Base-by-base conservation (phyloP, 805 yeast species). In the Suhomyces vadensis region DNA sequence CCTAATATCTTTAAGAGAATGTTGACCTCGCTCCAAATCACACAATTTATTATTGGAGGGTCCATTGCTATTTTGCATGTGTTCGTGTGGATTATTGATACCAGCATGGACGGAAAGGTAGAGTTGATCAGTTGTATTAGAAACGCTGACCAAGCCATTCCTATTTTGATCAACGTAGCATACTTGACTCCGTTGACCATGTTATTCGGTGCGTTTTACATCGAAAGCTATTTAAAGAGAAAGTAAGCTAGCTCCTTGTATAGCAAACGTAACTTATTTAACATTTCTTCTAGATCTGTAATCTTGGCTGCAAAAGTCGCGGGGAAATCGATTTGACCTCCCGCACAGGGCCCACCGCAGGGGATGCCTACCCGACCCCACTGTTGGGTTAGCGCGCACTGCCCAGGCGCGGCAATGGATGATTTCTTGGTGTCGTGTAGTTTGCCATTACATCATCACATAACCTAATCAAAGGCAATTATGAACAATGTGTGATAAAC, bases 1-100 rank as follows among this genome's bases (percentile, higher is more conserved):
- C 89, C 89, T 5, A 66, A 57, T 35, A 48, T 73, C 16, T 69
- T 80, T 63, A 84, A 84, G 63, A 74, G 81, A 49, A 61, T 74
- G 1, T 73, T 84, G 53, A 84, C 90, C 13, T 70, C 83, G 6
- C 67, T 83, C 63, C 90, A 84, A 62, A 84, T 84, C 54, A 67
- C 78, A 31, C 90, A 84, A 63, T 84, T 84, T 57, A 69, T 84
- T 7, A 56, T 80, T 39, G 90, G 90, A 19, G 90, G 89, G 20
- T 72, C 82, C 3, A 66, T 83, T 47, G 88, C 87, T n/a, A 63
- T 81, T 31, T 61, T 76, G 46, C 89, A 84, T 58, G 62, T 83
- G 39, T 84, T 83, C 56, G 72, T 84, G 43, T 73, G 72, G 59
- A 82, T 79, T 58, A 74, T 74, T 48, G 84, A 83, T 57, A 64